A percentile compares a stretch with the other conserved stretches of the same genome.
phyloP scores from a whole-genome alignment of 768 basidiomycete species.

The Sarcodon sp. region DNA sequence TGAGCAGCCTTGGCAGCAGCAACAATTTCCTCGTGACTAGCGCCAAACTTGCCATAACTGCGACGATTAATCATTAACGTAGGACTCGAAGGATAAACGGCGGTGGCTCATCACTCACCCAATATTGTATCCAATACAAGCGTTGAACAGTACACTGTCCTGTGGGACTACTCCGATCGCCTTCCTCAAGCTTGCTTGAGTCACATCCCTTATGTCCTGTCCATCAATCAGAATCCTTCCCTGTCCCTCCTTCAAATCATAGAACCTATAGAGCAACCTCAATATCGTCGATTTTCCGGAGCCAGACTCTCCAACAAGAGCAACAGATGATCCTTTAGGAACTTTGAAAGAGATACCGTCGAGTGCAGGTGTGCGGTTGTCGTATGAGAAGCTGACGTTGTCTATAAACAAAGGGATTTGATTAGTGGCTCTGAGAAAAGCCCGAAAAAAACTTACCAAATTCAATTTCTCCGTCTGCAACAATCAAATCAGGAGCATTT shows the following conservation, averaged over 20 bases:
- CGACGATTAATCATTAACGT: background rate
- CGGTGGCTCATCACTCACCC: constrained; percentile 27
- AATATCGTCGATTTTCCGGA: constrained; percentile 77
- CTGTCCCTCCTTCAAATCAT: constrained; percentile 72
- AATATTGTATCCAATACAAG: constrained; percentile 62
- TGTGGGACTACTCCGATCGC: constrained; percentile 90
- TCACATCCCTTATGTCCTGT: constrained; percentile 79
- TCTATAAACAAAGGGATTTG: constrained; percentile 25
- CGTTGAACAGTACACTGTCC: constrained; percentile 64
- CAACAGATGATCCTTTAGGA: constrained; percentile 77
- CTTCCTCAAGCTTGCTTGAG: constrained; percentile 64
- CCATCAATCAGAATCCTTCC: constrained; percentile 78
- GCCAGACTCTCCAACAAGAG: constrained; percentile 78
- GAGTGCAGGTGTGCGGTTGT: constrained; percentile 54
- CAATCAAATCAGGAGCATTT: constrained; percentile 58
- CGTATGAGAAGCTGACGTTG: constrained; percentile 82
- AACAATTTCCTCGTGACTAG: constrained; percentile 63
- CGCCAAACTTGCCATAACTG: constrained; percentile 69
- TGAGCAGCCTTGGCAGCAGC: constrained; percentile 71
- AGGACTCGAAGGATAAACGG: background rate
- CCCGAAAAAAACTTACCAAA: constrained; percentile 44
- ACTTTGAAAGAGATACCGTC: constrained; percentile 79
- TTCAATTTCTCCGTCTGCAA: constrained; percentile 70
- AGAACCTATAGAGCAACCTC: constrained; percentile 86
- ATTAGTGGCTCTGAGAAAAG: background rate